These are phyloP conservation scores for Fomitopsis serialis DNA, from an alignment of 768 basidiomycete species.

Conservation along the genomic window DNA sequence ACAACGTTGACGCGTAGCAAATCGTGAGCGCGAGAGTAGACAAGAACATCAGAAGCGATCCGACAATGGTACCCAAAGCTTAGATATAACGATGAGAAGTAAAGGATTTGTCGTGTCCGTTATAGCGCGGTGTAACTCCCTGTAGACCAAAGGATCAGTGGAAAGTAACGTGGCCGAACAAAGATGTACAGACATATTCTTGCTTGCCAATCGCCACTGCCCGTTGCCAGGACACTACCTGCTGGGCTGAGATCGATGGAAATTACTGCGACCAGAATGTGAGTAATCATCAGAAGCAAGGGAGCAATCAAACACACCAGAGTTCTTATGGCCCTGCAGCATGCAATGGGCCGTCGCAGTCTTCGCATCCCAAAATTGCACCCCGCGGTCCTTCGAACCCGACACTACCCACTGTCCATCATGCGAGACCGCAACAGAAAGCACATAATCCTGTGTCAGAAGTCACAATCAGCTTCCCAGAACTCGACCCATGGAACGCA, in stretches of 20 bases:
- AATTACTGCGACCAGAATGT: conserved; percentile 56
- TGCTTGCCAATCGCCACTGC: conserved; percentile 68
- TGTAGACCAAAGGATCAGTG: conserved; percentile 1
- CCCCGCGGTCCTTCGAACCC: conserved; percentile 92
- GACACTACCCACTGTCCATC: conserved; percentile 95
- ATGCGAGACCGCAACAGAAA: conserved; percentile 76
- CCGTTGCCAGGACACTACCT: conserved; percentile 60
- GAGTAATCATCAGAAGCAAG: neutral
- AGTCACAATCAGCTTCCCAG: neutral
- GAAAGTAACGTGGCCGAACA: neutral
- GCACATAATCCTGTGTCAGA: conserved; percentile 55
- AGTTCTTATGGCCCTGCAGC: conserved; percentile 79
- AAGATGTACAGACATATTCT: conserved; percentile 50
- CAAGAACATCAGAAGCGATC: no score
- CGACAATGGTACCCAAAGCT: no score
- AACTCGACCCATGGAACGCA: neutral
- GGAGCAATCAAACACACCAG: conserved; percentile 36
- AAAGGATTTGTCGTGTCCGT: neutral
- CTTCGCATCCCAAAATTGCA: conserved; percentile 89
- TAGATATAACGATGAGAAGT: neutral
- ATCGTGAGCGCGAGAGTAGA: no score
- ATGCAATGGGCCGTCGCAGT: conserved; percentile 83
- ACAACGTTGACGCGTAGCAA: no score
- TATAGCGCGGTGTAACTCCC: conserved; percentile 20
- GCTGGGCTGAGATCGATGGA: conserved; percentile 64